Evolutionary conservation across 352 stramenopile genomes (phyloP), one percentile per base, ranked within the genome.

Genomic region (Globisporangium abappressorium): DNA sequence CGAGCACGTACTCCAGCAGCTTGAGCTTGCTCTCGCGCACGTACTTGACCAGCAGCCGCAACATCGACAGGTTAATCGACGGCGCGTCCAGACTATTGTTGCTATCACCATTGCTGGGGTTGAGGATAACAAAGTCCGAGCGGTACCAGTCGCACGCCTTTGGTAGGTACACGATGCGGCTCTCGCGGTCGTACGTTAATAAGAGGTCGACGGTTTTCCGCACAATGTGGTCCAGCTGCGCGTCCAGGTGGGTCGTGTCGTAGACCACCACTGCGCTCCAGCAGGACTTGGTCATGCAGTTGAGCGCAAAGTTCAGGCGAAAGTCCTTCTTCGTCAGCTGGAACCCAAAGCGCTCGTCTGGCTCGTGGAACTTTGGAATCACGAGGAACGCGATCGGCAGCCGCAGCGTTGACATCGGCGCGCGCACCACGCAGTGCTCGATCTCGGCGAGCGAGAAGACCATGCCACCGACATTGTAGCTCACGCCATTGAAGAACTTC

Each of bases 101-200:
- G 9, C 30, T 30, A 47, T n/a, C 57, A 62, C 2, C 15, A 4
- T 15, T 14, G 6, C 12, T 24, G 14, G n/a, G 5, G 22, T 66
- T 57, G 2, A 58, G 51, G 22, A 70, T 65, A 11, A 47, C 59
- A 65, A 90, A 87, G 66, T 90, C 82, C 3, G 46, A 70, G 2
- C 69, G 66, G 58, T 83, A 87, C 82, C 82, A 90, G 56, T 89
- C 78, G 64, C 82, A 90, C 3, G 76, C 69, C 60, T 86, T 85
- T 3, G 82, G 82, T 7, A 90, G 49, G 33, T 77, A 85, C 28
- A 87, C 56, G 15, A 80, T 57, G 5, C 76, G 78, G 47, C 61
- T 79, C 60, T 86, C 73, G 18, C 74, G 73, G 59, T 86, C 76
- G 61, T 85, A 88, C 36, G 69, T 76, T 26, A 90, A 70, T 5